A percentile compares a stretch with the other conserved stretches of the same genome.
Evolutionary conservation across 306 rosid genomes (phyloP).

Genomic region (Casuarina cunninghamiana): DNA sequence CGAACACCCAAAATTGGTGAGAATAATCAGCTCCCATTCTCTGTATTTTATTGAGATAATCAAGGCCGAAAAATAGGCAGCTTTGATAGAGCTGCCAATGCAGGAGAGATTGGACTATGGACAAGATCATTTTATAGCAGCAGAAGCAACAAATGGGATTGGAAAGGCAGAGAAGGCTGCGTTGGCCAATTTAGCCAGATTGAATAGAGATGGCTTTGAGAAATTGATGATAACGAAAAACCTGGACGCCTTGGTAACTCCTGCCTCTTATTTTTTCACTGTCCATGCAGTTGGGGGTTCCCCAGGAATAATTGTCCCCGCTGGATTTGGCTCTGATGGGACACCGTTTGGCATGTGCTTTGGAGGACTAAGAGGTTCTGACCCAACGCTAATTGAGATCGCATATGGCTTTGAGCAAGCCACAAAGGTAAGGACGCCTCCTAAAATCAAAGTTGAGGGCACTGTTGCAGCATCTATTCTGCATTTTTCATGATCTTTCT

Average conservation of each 20-base stretch:
- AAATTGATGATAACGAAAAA: slow-evolving; percentile 20
- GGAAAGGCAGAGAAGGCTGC: slow-evolving; percentile 25
- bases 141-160: slow-evolving; percentile 35
- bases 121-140: slow-evolving; percentile 16
- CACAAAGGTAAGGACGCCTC: slow-evolving; percentile 37
- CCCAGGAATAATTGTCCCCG: slow-evolving; percentile 42
- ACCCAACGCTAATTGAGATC: slow-evolving; percentile 33
- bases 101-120: slow-evolving; percentile 29
- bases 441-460: neutral
- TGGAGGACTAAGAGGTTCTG: slow-evolving; percentile 38
- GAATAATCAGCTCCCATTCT: neutral
- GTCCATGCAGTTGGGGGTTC: slow-evolving; percentile 40
- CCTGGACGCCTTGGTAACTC: slow-evolving; percentile 51
- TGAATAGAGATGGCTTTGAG: slow-evolving; percentile 26
- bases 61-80: too few relatives aligned
- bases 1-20: slow-evolving; percentile 21
- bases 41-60: neutral
- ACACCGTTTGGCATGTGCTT: slow-evolving; percentile 34
- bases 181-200: slow-evolving; percentile 15
- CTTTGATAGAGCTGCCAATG: neutral
- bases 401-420: slow-evolving; percentile 47
- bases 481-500: neutral
- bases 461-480: neutral
- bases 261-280: slow-evolving; percentile 17
- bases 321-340: slow-evolving; percentile 24